Base-by-base conservation (phyloP, 768 basidiomycete species). In the Mrakia gelida region DNA sequence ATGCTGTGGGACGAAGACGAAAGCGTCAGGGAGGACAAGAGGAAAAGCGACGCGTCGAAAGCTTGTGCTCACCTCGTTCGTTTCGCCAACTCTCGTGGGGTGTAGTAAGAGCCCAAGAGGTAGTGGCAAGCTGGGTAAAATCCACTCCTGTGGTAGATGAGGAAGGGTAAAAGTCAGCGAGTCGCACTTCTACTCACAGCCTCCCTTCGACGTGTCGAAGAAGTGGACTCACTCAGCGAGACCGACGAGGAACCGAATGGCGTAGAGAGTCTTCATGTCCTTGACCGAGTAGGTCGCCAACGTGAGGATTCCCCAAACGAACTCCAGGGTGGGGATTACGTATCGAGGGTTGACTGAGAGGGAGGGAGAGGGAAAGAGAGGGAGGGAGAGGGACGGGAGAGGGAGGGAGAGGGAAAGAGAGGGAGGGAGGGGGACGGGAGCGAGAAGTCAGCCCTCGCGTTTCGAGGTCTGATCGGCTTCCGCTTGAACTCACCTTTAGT, bases 1-100 rank as follows among this genome's bases (percentile, higher is more conserved):
- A 92, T 89, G 54, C 23, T 89, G 91, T 7, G 90, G 2, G 15
- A 16, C 15, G 41, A 10, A 30, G 28, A 32, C 16, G 18, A 15
- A 10, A 4, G 28, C 63, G 63, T 30, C 23, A 16, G 63, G 21
- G 6, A 34, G 32, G 16, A 10, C 1, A 65, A 28, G 30, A 65
- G 63, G 45, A 13, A 5, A 10, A 30, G 63, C 63, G 28, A n/a
- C n/a, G n/a, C n/a, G n/a, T 65, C 6, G 15, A 75, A 83, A 83
- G 63, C 82, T 83, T 59, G 81, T 81, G 9, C 54, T n/a, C 54
- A 56, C 54, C 54, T 56, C 38, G 81, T 76, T 21, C 83, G 79
- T 76, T 84, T 84, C 28, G 81, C 81, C 18, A 83, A 76, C 59
- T 83, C 83, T 11, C 80, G 67, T 9, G 80, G 80, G 9, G 82